These are phyloP conservation scores for Penicillium antarcticum DNA, from an alignment of 495 filamentous ascomycete genomes.

Conservation along the genomic window DNA sequence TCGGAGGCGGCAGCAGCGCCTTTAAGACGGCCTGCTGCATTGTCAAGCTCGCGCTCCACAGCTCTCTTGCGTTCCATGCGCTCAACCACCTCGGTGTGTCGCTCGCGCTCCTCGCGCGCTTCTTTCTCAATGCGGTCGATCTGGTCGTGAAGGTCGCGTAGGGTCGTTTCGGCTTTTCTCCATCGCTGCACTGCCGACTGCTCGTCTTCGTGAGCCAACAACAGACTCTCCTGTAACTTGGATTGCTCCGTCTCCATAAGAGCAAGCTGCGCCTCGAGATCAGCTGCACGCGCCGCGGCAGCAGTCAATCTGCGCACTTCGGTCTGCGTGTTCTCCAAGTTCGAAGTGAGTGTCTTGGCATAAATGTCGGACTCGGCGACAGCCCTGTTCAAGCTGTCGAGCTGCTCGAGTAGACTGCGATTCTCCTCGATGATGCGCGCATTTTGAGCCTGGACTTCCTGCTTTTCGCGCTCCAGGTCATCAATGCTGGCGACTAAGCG, in stretches of 20 bases:
- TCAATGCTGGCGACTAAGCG: conserved; percentile 69
- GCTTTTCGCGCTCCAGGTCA: conserved; percentile 72
- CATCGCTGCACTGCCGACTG: conserved; percentile 74
- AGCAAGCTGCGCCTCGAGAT: conserved; percentile 73
- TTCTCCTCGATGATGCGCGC: conserved; percentile 76
- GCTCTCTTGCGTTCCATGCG: conserved; percentile 74
- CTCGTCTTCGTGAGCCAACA: conserved; percentile 64
- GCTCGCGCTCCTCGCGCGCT: conserved; percentile 74
- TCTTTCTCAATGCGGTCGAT: conserved; percentile 87
- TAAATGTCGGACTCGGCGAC: conserved; percentile 73
- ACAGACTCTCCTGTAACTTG: conserved; percentile 62
- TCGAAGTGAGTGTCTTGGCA: conserved; percentile 65
- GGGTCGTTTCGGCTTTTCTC: conserved; percentile 72
- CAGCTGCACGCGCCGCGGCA: conserved; percentile 68
- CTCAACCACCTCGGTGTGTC: conserved; percentile 75
- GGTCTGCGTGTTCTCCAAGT: conserved; percentile 69
- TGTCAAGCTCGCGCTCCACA: conserved; percentile 73
- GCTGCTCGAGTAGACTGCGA: conserved; percentile 67
- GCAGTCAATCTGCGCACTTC: conserved; percentile 70
- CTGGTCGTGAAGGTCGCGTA: conserved; percentile 75
- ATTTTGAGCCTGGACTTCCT: conserved; percentile 69
- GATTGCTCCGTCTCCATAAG: conserved; percentile 78
- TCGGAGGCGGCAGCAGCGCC: conserved; percentile 68
- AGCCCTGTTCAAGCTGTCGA: conserved; percentile 75
- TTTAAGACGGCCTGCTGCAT: conserved; percentile 72